Base-by-base conservation (phyloP, 345 rosid genomes). In the Salix dunnii region DNA sequence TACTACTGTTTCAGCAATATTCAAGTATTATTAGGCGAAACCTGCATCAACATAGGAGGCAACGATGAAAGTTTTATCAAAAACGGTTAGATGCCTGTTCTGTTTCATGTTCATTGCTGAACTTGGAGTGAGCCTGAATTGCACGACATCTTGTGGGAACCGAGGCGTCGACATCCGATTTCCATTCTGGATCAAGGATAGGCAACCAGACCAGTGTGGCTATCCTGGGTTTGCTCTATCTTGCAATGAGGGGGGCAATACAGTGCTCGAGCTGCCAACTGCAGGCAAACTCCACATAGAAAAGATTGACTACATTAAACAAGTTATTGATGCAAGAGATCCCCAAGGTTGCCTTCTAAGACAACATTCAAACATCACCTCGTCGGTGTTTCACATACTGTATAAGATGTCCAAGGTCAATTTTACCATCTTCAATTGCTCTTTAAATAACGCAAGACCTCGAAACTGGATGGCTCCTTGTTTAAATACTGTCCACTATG, bases 151-250 rank as follows among this genome's bases (percentile, higher is more conserved):
- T 10, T 75, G 78, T 40, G 33, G 72, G n/a, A 49, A 51, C 25
- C 21, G 5, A 6, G 76, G 76, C 18, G 43, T 64, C 0, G 8
- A 21, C 4, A 51, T 75, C 27, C 71, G 78, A 49, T 75, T 75
- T 36, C 78, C 78, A n/a, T 75, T 75, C 72, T 9, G 72, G 36
- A 28, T 75, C 67, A 75, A 67, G 30, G 55, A 67, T 25, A 43
- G 42, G 35, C 78, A 75, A 2, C 78, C 78, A 23, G 66, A 66
- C 0, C 42, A 33, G 36, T 51, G 78, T 67, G 78, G 78, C 65
- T 67, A 31, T 67, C 55, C 66, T 53, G 78, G 78, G 35, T 75
- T 75, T 23, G 78, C 23, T 49, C 64, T 75, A 16, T 67, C 78
- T 51, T 75, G 78, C 2, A 66, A 62, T 0, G 78, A 67, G 17